These are phyloP conservation scores for Microcyclospora pomicola DNA, from an alignment of 2,329 filamentous ascomycete genomes.

Conservation along the genomic window DNA sequence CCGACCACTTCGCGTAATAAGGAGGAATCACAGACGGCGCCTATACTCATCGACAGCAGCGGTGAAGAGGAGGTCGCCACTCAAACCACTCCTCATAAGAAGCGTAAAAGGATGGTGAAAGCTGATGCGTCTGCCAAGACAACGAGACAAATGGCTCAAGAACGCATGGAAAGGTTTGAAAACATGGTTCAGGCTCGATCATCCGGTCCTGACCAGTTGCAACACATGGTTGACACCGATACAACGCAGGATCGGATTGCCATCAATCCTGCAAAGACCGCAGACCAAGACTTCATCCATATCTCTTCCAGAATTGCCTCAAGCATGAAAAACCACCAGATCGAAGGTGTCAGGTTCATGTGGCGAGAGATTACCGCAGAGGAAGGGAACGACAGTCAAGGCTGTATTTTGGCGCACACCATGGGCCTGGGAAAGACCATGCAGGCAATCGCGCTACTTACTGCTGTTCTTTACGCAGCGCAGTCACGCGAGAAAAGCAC, in stretches of 20 bases:
- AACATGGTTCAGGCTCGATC: too few relatives aligned
- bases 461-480: constrained; percentile 55
- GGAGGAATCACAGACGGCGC: not conserved
- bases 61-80: constrained; percentile 5
- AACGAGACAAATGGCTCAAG: constrained; percentile 8
- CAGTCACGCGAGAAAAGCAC: constrained; percentile 44
- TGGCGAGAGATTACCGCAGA: constrained; percentile 65
- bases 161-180: constrained; percentile 8
- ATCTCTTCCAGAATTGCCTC: constrained; percentile 50
- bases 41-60: constrained; percentile 4
- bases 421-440: constrained; percentile 92
- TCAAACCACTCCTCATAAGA: constrained; percentile 6
- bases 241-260: constrained; percentile 17
- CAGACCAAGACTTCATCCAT: constrained; percentile 47
- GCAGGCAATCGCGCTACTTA: constrained; percentile 70
- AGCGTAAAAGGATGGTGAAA: constrained; percentile 10
- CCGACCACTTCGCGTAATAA: too few relatives aligned
- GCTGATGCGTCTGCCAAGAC: constrained; percentile 7
- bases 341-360: constrained; percentile 71
- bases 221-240: constrained; percentile 3
- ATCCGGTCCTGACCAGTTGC: constrained; percentile 5
- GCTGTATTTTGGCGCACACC: constrained; percentile 72
- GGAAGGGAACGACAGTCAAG: constrained; percentile 43
- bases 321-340: constrained; percentile 65
- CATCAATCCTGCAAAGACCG: constrained; percentile 52